phyloP scores from a whole-genome alignment of 2,329 filamentous ascomycete species.

The Cercospora nicotianae region DNA sequence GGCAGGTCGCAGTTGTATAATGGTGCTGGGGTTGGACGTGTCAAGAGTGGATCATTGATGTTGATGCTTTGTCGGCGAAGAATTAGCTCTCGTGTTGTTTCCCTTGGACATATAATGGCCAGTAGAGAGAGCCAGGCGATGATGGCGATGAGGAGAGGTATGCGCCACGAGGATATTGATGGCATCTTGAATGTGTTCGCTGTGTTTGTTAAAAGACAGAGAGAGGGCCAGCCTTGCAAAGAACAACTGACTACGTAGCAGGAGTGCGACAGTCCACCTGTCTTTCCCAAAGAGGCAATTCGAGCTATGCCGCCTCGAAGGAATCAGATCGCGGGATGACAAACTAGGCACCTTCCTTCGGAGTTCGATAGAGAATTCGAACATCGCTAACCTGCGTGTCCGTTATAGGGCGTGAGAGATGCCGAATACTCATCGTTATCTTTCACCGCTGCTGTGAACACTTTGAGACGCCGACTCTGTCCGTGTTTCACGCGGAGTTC shows the following conservation, averaged over 20 bases:
- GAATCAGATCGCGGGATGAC: not conserved
- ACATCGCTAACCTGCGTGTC: not conserved
- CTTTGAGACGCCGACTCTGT: not conserved
- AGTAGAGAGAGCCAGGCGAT: not conserved
- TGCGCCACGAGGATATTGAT: not conserved
- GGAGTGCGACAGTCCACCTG: constrained; percentile 1
- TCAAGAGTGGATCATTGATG: not conserved
- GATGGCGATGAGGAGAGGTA: not conserved
- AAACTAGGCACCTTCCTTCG: not conserved
- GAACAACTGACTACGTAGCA: no score
- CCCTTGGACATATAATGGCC: not conserved
- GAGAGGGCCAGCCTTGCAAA: no score
- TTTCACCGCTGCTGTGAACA: not conserved
- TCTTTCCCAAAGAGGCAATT: constrained; percentile 4
- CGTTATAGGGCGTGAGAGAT: not conserved
- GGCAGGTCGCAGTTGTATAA: not conserved
- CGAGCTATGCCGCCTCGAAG: not conserved
- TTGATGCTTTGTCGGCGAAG: not conserved
- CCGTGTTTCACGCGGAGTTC: not conserved
- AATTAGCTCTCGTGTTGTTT: not conserved
- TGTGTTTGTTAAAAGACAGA: no score
- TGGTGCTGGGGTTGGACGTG: not conserved
- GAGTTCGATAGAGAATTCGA: not conserved
- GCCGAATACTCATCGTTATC: not conserved
- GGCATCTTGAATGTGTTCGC: not conserved